These are phyloP conservation scores for Aspergillus alliaceus DNA, from an alignment of 2,329 filamentous ascomycete genomes.

Conservation along the genomic window DNA sequence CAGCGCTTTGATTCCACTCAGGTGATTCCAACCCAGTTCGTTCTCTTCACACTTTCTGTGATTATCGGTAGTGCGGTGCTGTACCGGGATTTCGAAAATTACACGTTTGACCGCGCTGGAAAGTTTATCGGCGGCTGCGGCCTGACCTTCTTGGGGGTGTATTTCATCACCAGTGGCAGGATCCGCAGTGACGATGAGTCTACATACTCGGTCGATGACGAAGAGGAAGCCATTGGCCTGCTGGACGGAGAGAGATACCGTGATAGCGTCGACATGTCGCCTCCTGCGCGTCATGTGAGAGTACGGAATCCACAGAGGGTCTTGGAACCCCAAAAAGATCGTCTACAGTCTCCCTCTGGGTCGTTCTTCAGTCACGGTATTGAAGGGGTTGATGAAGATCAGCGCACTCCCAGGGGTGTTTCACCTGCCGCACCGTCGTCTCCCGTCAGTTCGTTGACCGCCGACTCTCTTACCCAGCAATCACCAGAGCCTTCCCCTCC, in stretches of 20 bases:
- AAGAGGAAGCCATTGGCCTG: constrained; percentile 55
- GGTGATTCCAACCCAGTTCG: constrained; percentile 97
- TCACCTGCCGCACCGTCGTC: constrained; percentile 35
- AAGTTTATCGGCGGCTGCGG: constrained; percentile 91
- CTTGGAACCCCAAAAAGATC: constrained; percentile 16
- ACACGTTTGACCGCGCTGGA: constrained; percentile 67
- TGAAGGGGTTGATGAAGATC: constrained; percentile 33
- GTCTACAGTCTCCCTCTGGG: constrained; percentile 28
- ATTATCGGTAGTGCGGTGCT: constrained; percentile 91
- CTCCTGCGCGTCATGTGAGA: constrained; percentile 19
- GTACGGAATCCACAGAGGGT: constrained; percentile 18
- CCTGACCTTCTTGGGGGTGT: constrained; percentile 94
- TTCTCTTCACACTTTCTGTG: constrained; percentile 92
- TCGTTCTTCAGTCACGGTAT: constrained; percentile 36
- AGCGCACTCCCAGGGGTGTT: constrained; percentile 32
- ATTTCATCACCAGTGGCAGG: constrained; percentile 88
- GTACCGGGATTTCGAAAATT: constrained; percentile 91
- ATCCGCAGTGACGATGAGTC: constrained; percentile 57
- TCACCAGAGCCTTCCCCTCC: constrained; percentile 30
- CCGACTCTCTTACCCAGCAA: constrained; percentile 28
- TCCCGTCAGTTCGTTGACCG: constrained; percentile 32
- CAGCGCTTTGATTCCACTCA: constrained; percentile 96
- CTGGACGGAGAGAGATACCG: constrained; percentile 39
- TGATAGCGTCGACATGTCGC: constrained; percentile 34
- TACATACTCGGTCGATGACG: constrained; percentile 64